Percentiles rank a stretch among this genome's conserved stretches.
These are phyloP conservation scores for Candida tropicalis DNA, from an alignment of 1,139 yeast genomes.

Conservation along the genomic window DNA sequence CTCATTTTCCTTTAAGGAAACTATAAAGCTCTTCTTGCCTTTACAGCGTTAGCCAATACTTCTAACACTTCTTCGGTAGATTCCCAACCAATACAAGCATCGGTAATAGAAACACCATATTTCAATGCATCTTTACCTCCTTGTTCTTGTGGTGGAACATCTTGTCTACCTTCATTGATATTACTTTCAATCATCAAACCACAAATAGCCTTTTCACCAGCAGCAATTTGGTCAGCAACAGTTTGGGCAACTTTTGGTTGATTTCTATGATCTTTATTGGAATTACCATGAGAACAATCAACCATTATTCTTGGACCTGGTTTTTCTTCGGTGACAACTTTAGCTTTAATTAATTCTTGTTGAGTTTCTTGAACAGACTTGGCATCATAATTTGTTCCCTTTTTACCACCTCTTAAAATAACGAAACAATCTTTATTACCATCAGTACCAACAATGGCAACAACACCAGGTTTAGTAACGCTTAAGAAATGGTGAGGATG, in stretches of 20 bases:
- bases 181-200: slow-evolving; percentile 98
- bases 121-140: slow-evolving; percentile 68
- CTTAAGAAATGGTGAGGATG: slow-evolving; percentile 95
- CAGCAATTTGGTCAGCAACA: slow-evolving; percentile 80
- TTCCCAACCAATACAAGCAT: slow-evolving; percentile 95
- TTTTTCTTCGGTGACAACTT: slow-evolving; percentile 29
- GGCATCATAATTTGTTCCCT: slow-evolving; percentile 89
- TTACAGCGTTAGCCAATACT: slow-evolving; percentile 80
- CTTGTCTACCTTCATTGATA: slow-evolving; percentile 90
- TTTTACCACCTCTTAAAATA: slow-evolving; percentile 93
- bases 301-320: slow-evolving; percentile 67
- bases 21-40: slow-evolving; percentile 61
- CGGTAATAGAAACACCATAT: slow-evolving; percentile 96
- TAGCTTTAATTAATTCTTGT: slow-evolving; percentile 43
- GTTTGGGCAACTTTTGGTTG: slow-evolving; percentile 85
- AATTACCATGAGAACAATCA: slow-evolving; percentile 97
- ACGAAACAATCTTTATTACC: slow-evolving; percentile 91
- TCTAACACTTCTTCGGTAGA: slow-evolving; percentile 79
- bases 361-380: slow-evolving; percentile 77
- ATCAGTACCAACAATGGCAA: slow-evolving; percentile 93
- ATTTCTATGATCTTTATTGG: slow-evolving; percentile 89
- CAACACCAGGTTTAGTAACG: slow-evolving; percentile 94
- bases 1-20: slow-evolving; percentile 1
- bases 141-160: slow-evolving; percentile 62
- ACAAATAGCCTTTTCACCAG: slow-evolving; percentile 76